Conservation (phyloP, 768 basidiomycete genomes). For the Boletus huronensis region DNA sequence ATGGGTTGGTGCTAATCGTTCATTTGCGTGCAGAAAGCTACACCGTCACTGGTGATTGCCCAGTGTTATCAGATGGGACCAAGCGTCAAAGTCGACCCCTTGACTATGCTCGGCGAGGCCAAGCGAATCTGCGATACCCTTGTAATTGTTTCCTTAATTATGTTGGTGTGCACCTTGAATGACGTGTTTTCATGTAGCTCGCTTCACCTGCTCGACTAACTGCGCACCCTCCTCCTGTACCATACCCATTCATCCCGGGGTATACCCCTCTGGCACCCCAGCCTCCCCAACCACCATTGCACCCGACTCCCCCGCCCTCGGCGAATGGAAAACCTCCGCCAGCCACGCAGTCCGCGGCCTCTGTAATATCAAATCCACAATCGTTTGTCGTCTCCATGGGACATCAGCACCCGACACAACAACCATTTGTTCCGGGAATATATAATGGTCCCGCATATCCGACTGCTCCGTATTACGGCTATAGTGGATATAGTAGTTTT, state of each 20-base stretch:
- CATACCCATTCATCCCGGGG: slow-evolving; percentile 47
- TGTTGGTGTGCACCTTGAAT: slow-evolving; percentile 9
- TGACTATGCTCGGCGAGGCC: slow-evolving; percentile 71
- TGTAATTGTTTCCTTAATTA: slow-evolving; percentile 37
- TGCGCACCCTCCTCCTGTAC: slow-evolving; percentile 59
- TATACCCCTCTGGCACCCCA: slow-evolving; percentile 27
- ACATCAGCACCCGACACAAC: slow-evolving; percentile 45
- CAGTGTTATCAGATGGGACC: slow-evolving; percentile 80
- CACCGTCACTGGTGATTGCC: slow-evolving; percentile 69
- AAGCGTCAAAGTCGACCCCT: slow-evolving; percentile 64
- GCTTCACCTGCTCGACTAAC: slow-evolving; percentile 72
- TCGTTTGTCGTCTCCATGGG: slow-evolving; percentile 71
- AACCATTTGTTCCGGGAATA: slow-evolving; percentile 40
- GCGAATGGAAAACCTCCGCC: slow-evolving; percentile 34
- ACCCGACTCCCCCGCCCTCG: slow-evolving; percentile 37
- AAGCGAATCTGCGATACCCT: slow-evolving; percentile 76
- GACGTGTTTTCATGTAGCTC: slow-evolving; percentile 43
- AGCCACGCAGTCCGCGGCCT: slow-evolving; percentile 33
- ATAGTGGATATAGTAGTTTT: slow-evolving; percentile 37
- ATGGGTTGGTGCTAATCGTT: slow-evolving; percentile 7
- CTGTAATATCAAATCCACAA: slow-evolving; percentile 66
- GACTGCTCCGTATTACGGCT: slow-evolving; percentile 61
- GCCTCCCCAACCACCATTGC: slow-evolving; percentile 31
- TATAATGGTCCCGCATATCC: slow-evolving; percentile 46
- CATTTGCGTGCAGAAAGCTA: slow-evolving; percentile 39